These are phyloP conservation scores for Asclepias syriaca DNA, from an alignment of 257 asterid genomes.

Conservation along the genomic window DNA sequence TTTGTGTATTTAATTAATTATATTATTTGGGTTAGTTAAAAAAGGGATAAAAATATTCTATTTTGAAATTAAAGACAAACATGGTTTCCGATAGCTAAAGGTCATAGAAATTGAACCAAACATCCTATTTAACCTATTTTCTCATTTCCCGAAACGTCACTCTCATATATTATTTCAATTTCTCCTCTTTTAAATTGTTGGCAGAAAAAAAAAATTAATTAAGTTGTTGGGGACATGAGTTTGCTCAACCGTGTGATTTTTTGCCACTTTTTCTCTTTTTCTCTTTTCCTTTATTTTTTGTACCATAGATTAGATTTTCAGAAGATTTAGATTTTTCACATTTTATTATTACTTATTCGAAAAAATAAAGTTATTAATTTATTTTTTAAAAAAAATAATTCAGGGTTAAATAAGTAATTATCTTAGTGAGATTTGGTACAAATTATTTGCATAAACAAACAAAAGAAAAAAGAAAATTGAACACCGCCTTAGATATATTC, in stretches of 20 bases:
- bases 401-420: not conserved
- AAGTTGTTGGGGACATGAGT: not conserved
- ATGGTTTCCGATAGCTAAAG: constrained; percentile 26
- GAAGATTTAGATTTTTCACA: too few species aligned
- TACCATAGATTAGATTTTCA: too few species aligned
- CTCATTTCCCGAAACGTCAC: constrained; percentile 20
- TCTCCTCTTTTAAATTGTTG: not conserved
- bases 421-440: not conserved
- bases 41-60: constrained; percentile 9
- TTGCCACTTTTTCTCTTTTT: too few species aligned
- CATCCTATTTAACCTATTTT: constrained; percentile 6
- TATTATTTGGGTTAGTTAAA: constrained; percentile 2
- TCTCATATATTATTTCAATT: constrained; percentile 13
- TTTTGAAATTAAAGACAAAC: constrained; percentile 19
- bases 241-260: too few species aligned
- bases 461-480: too few species aligned
- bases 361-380: too few species aligned
- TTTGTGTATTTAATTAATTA: not conserved
- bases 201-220: not conserved
- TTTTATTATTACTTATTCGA: too few species aligned
- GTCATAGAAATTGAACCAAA: constrained; percentile 8
- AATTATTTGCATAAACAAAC: not conserved
- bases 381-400: too few species aligned
- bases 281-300: too few species aligned
- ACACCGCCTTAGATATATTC: not conserved